A percentile compares a stretch with the other conserved stretches of the same genome.
These are phyloP conservation scores for Rhytidiadelphus loreus DNA, from an alignment of 225 moss, liverwort and hornwort species.

Conservation along the genomic window DNA sequence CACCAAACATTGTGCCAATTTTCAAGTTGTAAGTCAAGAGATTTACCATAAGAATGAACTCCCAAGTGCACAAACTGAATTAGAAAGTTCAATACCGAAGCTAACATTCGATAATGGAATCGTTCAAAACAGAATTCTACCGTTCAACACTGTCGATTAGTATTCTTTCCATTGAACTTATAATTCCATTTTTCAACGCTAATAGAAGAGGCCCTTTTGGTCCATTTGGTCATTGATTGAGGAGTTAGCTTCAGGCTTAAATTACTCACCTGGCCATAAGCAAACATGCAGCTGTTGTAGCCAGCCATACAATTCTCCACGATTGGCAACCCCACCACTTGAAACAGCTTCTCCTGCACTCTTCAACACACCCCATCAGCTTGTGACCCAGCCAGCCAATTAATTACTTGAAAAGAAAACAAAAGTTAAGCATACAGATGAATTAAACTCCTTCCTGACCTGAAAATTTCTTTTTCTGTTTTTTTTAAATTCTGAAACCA, in stretches of 20 bases:
- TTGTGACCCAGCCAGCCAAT: neutral
- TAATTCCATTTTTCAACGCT: too few relatives aligned
- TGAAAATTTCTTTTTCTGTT: too few relatives aligned
- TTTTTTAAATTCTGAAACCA: neutral
- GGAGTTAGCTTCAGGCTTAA: neutral
- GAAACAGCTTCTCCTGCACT: constrained; percentile 58
- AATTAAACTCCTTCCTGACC: neutral
- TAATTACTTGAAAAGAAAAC: neutral
- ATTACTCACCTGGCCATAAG: constrained; percentile 49
- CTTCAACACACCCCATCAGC: neutral
- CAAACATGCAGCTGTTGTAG: constrained; percentile 93
- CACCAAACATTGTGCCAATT: neutral
- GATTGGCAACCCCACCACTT: constrained; percentile 67
- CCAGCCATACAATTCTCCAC: constrained; percentile 87
- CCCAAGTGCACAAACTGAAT: neutral
- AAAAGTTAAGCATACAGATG: neutral
- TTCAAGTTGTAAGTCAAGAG: neutral
- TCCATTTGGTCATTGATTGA: neutral
- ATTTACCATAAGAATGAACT: neutral
- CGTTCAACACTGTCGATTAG: neutral
- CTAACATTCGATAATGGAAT: neutral
- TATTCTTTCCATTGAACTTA: neutral
- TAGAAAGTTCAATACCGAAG: neutral
- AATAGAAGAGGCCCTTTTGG: neutral
- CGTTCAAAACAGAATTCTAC: neutral